Evolutionary conservation across 148 eudicot genomes (phyloP).

Genomic region (Camellia lanceoleosa): DNA sequence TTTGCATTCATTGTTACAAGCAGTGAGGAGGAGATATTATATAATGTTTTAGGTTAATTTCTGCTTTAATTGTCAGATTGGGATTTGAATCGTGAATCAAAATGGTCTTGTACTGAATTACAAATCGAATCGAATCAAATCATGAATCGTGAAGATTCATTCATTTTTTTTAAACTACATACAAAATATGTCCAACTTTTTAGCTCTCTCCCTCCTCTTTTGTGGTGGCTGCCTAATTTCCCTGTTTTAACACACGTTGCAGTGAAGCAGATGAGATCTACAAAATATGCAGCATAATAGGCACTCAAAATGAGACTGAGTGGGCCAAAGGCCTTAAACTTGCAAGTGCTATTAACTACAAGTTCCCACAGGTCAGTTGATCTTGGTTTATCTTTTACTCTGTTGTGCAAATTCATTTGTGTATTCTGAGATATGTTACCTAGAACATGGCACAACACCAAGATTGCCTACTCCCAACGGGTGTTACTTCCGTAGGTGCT

Average conservation of each 20-base stretch:
- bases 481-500: too few relatives aligned
- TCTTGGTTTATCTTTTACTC: neutral
- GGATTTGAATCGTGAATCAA: too few relatives aligned
- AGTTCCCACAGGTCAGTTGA: conserved; percentile 71
- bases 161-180: too few relatives aligned
- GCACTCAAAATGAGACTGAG: conserved; percentile 60
- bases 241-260: conserved; percentile 21
- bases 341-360: conserved; percentile 74
- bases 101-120: too few relatives aligned
- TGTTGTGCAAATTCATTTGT: neutral
- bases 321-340: conserved; percentile 77
- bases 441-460: too few relatives aligned
- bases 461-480: too few relatives aligned
- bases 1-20: neutral
- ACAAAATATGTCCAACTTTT: neutral
- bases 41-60: too few relatives aligned
- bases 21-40: too few relatives aligned
- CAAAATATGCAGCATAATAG: conserved; percentile 81
- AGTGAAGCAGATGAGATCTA: conserved; percentile 96
- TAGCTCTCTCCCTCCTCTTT: neutral
- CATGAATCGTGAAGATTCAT: too few relatives aligned
- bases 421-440: neutral
- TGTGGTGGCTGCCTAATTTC: neutral
- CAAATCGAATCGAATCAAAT: too few relatives aligned
- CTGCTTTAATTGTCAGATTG: too few relatives aligned